Base-by-base conservation (phyloP, 768 basidiomycete species). In the Boletus rubescentipes region DNA sequence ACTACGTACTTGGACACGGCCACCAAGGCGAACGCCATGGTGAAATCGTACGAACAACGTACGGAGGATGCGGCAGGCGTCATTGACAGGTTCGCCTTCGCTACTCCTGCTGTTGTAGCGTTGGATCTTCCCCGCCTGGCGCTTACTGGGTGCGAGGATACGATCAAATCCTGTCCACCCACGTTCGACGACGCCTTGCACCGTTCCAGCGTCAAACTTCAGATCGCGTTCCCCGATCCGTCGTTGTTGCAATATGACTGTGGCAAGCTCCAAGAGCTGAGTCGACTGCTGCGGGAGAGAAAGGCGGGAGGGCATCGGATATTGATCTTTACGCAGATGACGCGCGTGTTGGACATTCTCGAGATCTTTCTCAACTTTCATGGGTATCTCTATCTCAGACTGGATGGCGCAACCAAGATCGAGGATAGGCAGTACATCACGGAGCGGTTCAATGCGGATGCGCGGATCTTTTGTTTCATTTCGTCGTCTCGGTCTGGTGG, bases 311-410 rank as follows among this genome's bases (percentile, higher is more conserved):
- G 93, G 0, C 94, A 97, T 67, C 88, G 95, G 8, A 80, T 91
- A 23, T 78, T 98, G 43, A 95, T 98, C 58, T 98, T 98, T 72
- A 98, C 95, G 0, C 95, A 98, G 64, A 98, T 98, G 95, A 96
- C 95, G 30, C 80, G 81, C 55, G 87, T 98, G 31, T 79, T 98
- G 54, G 95, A 98, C 67, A 92, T 98, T 55, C 80, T 98, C 48
- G 95, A 98, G 68, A 86, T 87, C 16, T 98, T 93, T 70, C 79
- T 98, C 53, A 95, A 89, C 62, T 86, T 93, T 52, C 93, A 94
- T 65, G 95, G 95, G 0, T 90, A 95, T 67, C 81, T 95, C 11
- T 98, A 98, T 69, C 81, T 96, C 18, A 82, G 95, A n/a, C 74
- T 98, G 32, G 95, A 98, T 65, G 95, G 95, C 2, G 87, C 91